Evolutionary conservation across 2,329 filamentous ascomycete genomes (phyloP).

Genomic region (Paraconiothyrium sp.): DNA sequence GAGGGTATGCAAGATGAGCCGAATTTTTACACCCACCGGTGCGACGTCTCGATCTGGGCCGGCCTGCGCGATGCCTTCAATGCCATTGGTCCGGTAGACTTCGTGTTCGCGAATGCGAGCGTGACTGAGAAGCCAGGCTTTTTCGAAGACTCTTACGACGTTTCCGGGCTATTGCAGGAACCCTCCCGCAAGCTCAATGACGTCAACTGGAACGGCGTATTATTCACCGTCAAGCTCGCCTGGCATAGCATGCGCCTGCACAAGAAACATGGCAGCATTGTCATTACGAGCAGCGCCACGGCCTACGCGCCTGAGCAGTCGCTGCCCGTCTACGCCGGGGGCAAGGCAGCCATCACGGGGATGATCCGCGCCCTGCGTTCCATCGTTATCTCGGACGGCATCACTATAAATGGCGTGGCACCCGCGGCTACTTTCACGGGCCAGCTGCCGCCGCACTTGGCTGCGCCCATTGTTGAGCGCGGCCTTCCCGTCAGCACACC

Average conservation of each 20-base stretch:
- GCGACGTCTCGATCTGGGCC: background rate
- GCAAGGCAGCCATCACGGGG: conserved; percentile 19
- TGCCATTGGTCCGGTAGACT: background rate
- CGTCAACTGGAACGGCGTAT: background rate
- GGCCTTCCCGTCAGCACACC: too few species aligned
- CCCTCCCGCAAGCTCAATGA: background rate
- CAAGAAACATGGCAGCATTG: conserved; percentile 28
- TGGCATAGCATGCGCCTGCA: background rate
- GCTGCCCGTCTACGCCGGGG: conserved; percentile 46
- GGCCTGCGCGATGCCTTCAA: background rate
- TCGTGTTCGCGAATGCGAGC: background rate
- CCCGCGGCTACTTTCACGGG: too few species aligned
- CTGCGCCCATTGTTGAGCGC: too few species aligned
- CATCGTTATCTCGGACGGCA: background rate
- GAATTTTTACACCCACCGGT: background rate
- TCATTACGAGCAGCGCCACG: conserved; percentile 52
- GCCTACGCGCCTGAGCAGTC: conserved; percentile 51
- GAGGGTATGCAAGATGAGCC: too few species aligned
- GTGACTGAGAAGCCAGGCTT: background rate
- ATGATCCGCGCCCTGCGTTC: background rate
- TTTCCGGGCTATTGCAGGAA: background rate
- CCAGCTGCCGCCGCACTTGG: too few species aligned
- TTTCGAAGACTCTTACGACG: background rate
- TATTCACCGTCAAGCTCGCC: background rate
- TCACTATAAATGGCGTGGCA: background rate